phyloP scores from a whole-genome alignment of 306 rosid species.

The Vigna radiata region DNA sequence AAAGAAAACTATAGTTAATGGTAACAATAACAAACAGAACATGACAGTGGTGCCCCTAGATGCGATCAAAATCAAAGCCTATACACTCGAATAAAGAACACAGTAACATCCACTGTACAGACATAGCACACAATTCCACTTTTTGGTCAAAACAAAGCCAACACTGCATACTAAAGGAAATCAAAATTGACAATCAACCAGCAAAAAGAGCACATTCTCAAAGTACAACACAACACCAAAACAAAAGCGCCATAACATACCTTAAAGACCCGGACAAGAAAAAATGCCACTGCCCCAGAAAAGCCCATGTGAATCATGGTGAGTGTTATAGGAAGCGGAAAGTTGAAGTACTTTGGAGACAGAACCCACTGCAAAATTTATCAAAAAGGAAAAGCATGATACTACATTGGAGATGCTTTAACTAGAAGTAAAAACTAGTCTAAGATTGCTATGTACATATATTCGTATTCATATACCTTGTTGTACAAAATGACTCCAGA shows the following conservation, averaged over 20 bases:
- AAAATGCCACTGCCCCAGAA: slow-evolving; percentile 90
- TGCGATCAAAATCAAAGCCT: slow-evolving; percentile 13
- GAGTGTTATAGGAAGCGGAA: slow-evolving; percentile 89
- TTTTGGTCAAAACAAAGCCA: slow-evolving; percentile 7
- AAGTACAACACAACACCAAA: background rate
- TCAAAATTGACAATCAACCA: slow-evolving; percentile 24
- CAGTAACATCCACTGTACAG: slow-evolving; percentile 11
- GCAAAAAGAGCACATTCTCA: slow-evolving; percentile 21
- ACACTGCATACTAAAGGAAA: background rate
- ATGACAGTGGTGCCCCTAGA: slow-evolving; percentile 5
- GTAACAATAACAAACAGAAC: slow-evolving; percentile 9
- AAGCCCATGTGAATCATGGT: slow-evolving; percentile 98
- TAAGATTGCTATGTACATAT: background rate
- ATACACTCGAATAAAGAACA: slow-evolving; percentile 18
- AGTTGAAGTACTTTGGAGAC: slow-evolving; percentile 91
- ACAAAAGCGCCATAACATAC: slow-evolving; percentile 47
- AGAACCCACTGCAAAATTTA: slow-evolving; percentile 83
- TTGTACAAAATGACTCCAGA: slow-evolving; percentile 93
- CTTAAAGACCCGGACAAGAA: slow-evolving; percentile 92
- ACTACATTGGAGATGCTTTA: slow-evolving; percentile 12
- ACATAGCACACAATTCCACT: slow-evolving; percentile 9
- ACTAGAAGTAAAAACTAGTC: background rate
- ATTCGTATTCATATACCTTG: slow-evolving; percentile 58
- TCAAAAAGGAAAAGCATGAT: background rate
- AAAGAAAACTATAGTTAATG: background rate